A percentile compares a stretch with the other conserved stretches of the same genome.
Evolutionary conservation across 345 rosid genomes (phyloP).

Genomic region (Populus pruinosa): DNA sequence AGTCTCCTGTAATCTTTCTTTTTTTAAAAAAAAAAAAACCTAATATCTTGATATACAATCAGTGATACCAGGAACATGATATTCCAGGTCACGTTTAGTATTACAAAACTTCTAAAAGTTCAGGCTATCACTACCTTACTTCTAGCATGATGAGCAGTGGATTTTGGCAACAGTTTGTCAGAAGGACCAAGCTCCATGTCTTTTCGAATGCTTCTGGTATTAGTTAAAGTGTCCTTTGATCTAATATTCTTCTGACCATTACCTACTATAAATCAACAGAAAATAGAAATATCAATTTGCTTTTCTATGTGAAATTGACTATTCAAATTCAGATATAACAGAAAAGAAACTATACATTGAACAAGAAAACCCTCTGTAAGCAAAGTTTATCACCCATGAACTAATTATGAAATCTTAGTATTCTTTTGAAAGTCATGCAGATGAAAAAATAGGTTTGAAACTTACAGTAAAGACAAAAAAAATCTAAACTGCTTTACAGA

Average conservation of each 20-base stretch:
- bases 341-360: not conserved
- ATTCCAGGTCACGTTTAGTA: no score
- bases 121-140: constrained; percentile 56
- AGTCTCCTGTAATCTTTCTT: constrained; percentile 7
- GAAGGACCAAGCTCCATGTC: constrained; percentile 40
- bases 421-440: not conserved
- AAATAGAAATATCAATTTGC: constrained; percentile 5
- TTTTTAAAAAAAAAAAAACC: not conserved
- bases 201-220: constrained; percentile 23
- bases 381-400: no score
- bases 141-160: constrained; percentile 44
- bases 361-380: not conserved
- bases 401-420: not conserved
- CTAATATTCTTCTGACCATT: constrained; percentile 42
- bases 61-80: no score
- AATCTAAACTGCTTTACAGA: not conserved
- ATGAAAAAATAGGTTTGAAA: not conserved
- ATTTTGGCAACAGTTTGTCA: constrained; percentile 39
- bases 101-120: constrained; percentile 4
- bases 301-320: not conserved
- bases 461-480: not conserved
- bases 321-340: not conserved
- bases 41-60: not conserved
- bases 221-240: constrained; percentile 32
- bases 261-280: constrained; percentile 26